A percentile compares a stretch with the other conserved stretches of the same genome.
Evolutionary conservation across 2,329 filamentous ascomycete genomes (phyloP).

Genomic region (Botryotinia narcissicola): DNA sequence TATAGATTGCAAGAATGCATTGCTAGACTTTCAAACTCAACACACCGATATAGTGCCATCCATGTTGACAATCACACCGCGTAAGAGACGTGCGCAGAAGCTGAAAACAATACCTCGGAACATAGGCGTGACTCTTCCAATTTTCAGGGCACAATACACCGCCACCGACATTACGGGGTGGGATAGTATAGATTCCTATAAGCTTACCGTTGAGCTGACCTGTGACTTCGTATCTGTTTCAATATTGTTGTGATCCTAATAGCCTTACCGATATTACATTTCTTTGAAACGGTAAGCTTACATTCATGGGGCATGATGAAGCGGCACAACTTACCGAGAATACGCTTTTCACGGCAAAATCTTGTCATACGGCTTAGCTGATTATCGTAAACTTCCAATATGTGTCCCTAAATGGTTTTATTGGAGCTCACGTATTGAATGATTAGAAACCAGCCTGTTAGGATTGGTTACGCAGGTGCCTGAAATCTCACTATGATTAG

Average conservation of each 20-base stretch:
- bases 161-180: neutral
- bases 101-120: neutral
- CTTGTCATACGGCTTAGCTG: neutral
- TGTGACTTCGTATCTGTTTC: neutral
- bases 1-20: neutral
- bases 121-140: neutral
- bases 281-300: neutral
- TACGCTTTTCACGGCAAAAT: neutral
- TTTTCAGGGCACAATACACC: neutral
- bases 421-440: neutral
- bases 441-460: neutral
- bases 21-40: neutral
- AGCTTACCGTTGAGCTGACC: neutral
- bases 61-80: neutral
- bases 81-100: neutral
- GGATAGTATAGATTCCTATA: neutral
- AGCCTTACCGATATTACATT: constrained; percentile 3
- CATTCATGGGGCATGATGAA: neutral
- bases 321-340: constrained; percentile 1
- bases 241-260: neutral
- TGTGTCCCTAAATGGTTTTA: neutral
- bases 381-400: neutral
- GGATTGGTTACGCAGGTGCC: neutral
- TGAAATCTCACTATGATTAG: neutral
- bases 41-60: neutral